Conservation (phyloP, 2,329 filamentous ascomycete species). For the Aspergillus transmontanensis region DNA sequence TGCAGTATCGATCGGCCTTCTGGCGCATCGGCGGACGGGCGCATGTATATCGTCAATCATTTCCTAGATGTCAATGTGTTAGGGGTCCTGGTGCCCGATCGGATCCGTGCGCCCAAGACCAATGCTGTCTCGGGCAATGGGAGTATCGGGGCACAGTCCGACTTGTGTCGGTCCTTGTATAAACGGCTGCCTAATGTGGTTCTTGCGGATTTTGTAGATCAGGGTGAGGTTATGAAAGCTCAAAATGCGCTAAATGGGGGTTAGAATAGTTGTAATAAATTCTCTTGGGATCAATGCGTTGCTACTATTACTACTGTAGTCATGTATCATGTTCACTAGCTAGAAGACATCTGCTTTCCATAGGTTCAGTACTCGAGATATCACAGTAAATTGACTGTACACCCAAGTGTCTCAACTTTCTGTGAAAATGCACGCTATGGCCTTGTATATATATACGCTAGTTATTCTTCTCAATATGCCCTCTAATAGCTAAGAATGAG, state of each 20-base stretch:
- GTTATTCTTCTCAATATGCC: not conserved
- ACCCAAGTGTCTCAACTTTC: not conserved
- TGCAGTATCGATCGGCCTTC: slow-evolving; percentile 50
- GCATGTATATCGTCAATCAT: slow-evolving; percentile 54
- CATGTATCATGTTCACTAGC: not conserved
- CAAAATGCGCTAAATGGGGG: slow-evolving; percentile 45
- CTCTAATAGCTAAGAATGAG: not conserved
- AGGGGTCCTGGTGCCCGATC: slow-evolving; percentile 48
- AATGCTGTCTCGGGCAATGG: slow-evolving; percentile 47
- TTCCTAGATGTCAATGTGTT: slow-evolving; percentile 48
- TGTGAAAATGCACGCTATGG: not conserved
- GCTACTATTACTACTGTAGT: not conserved
- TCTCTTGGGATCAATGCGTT: not conserved
- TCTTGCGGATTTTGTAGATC: slow-evolving; percentile 50
- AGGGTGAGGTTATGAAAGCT: slow-evolving; percentile 46
- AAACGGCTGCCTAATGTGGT: slow-evolving; percentile 45
- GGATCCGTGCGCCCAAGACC: slow-evolving; percentile 40
- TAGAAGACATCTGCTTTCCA: not conserved
- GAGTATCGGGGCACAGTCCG: slow-evolving; percentile 48
- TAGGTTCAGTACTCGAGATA: not conserved
- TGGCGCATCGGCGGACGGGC: slow-evolving; percentile 38
- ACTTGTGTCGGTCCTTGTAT: slow-evolving; percentile 42
- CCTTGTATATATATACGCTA: not conserved
- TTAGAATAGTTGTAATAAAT: not conserved
- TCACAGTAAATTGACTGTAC: not conserved